Evolutionary conservation across 192 early-diverging fungal species (phyloP).

Genomic region (Coemansia brasiliensis): DNA sequence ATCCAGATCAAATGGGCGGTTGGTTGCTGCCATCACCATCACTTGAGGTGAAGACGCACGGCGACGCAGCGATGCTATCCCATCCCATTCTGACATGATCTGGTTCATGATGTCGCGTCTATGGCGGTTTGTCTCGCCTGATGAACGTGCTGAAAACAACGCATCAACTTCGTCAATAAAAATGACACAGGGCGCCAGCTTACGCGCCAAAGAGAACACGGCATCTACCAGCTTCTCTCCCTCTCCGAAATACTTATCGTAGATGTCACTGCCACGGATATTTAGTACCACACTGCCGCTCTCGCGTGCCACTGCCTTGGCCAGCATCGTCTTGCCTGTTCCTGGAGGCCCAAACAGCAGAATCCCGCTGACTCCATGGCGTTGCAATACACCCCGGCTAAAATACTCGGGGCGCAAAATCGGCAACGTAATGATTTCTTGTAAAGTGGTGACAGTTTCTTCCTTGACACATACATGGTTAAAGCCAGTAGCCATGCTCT

Average conservation of each 20-base stretch:
- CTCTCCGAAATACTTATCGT: slow-evolving; percentile 92
- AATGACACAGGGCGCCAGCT: slow-evolving; percentile 92
- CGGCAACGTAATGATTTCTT: slow-evolving; percentile 80
- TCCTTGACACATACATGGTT: slow-evolving; percentile 72
- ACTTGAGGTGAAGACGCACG: slow-evolving; percentile 53
- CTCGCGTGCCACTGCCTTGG: slow-evolving; percentile 82
- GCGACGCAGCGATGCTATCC: slow-evolving; percentile 66
- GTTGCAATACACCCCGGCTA: slow-evolving; percentile 65
- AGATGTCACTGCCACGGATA: slow-evolving; percentile 74
- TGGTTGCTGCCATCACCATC: slow-evolving; percentile 90
- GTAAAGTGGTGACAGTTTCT: slow-evolving; percentile 80
- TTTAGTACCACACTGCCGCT: slow-evolving; percentile 77
- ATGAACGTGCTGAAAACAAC: slow-evolving; percentile 73
- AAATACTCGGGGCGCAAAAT: slow-evolving; percentile 77
- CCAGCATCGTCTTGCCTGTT: slow-evolving; percentile 85
- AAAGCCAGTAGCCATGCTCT: slow-evolving; percentile 59
- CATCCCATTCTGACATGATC: slow-evolving; percentile 98
- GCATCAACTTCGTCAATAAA: slow-evolving; percentile 97
- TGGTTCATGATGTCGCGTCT: slow-evolving; percentile 87
- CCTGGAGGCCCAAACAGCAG: slow-evolving; percentile 86
- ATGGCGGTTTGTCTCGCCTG: slow-evolving; percentile 57
- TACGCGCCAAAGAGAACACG: slow-evolving; percentile 88
- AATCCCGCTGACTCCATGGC: slow-evolving; percentile 71
- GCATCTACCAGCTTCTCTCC: slow-evolving; percentile 96
- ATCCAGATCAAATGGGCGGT: slow-evolving; percentile 95